phyloP scores from a whole-genome alignment of 768 basidiomycete genomes.

The Boletus tomentosulus region DNA sequence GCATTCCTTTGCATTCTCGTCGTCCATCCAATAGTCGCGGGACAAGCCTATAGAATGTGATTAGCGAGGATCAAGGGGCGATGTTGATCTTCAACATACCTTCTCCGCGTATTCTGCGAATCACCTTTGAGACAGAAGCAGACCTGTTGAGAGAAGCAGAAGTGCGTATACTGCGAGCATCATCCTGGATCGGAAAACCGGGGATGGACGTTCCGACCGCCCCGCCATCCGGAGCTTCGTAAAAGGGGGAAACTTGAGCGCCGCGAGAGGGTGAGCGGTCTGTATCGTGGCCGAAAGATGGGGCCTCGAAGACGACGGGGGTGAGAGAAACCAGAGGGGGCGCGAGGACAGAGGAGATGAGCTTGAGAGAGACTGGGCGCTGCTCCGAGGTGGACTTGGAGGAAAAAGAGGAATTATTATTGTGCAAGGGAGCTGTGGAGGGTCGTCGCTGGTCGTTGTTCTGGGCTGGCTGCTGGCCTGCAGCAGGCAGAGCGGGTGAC shows the following conservation, averaged over 20 bases:
- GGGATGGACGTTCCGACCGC: conserved; percentile 77
- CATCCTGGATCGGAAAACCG: conserved; percentile 89
- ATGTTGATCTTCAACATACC: conserved; percentile 39
- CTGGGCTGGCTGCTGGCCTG: conserved; percentile 28
- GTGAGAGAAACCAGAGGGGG: conserved; percentile 84
- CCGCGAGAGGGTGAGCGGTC: conserved; percentile 56
- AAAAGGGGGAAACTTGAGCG: conserved; percentile 46
- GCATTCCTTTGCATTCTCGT: conserved; percentile 92
- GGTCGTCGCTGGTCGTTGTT: conserved; percentile 57
- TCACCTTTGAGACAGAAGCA: conserved; percentile 87
- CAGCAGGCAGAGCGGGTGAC: conserved; percentile 35
- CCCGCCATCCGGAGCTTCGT: conserved; percentile 52
- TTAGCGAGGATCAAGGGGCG: conserved; percentile 6
- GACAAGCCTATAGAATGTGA: conserved; percentile 57
- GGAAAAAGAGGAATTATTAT: conserved; percentile 44
- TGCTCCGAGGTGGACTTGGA: conserved; percentile 48
- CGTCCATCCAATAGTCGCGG: conserved; percentile 98
- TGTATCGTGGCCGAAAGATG: conserved; percentile 62
- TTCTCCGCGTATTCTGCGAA: conserved; percentile 86
- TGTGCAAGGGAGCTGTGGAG: conserved; percentile 42
- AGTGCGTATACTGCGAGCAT: conserved; percentile 82
- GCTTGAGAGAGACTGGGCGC: conserved; percentile 53
- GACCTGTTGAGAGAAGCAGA: conserved; percentile 66
- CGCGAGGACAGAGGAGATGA: conserved; percentile 53
- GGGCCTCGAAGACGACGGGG: conserved; percentile 76